A percentile compares a stretch with the other conserved stretches of the same genome.
Evolutionary conservation across 2,329 filamentous ascomycete species (phyloP).

Genomic region (Neoarthrinium moseri): DNA sequence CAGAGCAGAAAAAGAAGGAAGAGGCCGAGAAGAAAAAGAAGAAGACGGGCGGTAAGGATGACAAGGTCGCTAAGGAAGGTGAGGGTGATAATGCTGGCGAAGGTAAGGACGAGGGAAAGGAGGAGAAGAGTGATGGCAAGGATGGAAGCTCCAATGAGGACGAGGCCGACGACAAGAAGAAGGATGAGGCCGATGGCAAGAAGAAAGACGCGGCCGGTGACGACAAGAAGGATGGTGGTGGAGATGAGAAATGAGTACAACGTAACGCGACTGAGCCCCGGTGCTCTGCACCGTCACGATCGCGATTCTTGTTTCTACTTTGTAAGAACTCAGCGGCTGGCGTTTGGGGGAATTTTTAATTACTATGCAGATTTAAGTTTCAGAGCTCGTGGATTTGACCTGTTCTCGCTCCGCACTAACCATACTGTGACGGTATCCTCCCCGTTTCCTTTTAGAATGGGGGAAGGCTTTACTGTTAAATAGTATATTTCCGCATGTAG

Average conservation of each 20-base stretch:
- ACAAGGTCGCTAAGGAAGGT: slow-evolving; percentile 21
- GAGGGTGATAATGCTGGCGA: slow-evolving; percentile 13
- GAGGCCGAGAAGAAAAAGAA: slow-evolving; percentile 25
- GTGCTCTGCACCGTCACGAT: no score
- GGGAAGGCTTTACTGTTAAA: no score
- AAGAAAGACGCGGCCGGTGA: slow-evolving; percentile 20
- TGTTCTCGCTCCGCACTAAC: no score
- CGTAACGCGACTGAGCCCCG: no score
- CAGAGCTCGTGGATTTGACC: no score
- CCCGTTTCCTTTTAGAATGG: no score
- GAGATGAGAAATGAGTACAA: neutral
- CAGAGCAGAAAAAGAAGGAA: slow-evolving; percentile 12
- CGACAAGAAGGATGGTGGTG: slow-evolving; percentile 11
- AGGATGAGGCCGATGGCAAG: slow-evolving; percentile 17
- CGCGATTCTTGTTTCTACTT: no score
- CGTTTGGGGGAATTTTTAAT: no score
- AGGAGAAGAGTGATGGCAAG: slow-evolving; percentile 22
- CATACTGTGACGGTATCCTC: no score
- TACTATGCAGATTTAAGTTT: no score
- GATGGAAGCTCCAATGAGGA: slow-evolving; percentile 13
- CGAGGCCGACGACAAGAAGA: slow-evolving; percentile 20
- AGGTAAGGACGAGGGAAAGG: slow-evolving; percentile 21
- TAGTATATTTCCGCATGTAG: no score
- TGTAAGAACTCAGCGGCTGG: no score
- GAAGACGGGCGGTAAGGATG: slow-evolving; percentile 27